Evolutionary conservation across 768 basidiomycete species (phyloP), one percentile per base, ranked within the genome.

Genomic region (Lentinula boryana): DNA sequence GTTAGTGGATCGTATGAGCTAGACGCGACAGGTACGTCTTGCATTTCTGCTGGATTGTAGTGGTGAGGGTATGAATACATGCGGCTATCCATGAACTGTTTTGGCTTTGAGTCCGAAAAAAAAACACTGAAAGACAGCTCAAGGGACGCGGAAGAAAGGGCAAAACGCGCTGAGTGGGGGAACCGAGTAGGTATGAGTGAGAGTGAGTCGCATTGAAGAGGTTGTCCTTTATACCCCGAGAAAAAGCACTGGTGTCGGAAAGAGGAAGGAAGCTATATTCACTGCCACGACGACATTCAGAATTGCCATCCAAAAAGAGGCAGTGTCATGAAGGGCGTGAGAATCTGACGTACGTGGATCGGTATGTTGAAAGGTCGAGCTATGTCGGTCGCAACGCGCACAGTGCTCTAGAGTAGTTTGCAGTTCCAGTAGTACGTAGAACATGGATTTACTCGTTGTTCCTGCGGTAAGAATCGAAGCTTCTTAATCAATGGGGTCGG

Each of bases 361-460:
- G 15, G n/a, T 33, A 12, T 53, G 9, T 21, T 35, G n/a, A 40
- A 23, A 40, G 4, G 27, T 43, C 13, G 38, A 56, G 55, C 55
- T 56, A 56, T 56, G 55, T 56, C 7, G 40, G 43, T 56, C 55
- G 41, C 55, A 12, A 56, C 54, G n/a, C 36, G n/a, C 27, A n/a
- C n/a, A 12, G 35, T 7, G n/a, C 31, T 51, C 21, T 51, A 33
- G 1, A 5, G 50, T n/a, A n/a, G 50, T 2, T 8, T 9, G 36
- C 13, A 8, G 36, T 38, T 8, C 13, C 36, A 38, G 16, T 16
- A 23, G 48, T 21, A 49, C 10, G 48, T 23, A 49, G 10, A 23
- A 7, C 41, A 43, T 43, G 16, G 41, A 8, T 48, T 48, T 23
- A 7, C 12, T 23, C 7, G 3, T 23, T 10, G 46, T 10, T 48